phyloP scores from a whole-genome alignment of 208 protist genomes.

The Acanthamoeba castellanii region DNA sequence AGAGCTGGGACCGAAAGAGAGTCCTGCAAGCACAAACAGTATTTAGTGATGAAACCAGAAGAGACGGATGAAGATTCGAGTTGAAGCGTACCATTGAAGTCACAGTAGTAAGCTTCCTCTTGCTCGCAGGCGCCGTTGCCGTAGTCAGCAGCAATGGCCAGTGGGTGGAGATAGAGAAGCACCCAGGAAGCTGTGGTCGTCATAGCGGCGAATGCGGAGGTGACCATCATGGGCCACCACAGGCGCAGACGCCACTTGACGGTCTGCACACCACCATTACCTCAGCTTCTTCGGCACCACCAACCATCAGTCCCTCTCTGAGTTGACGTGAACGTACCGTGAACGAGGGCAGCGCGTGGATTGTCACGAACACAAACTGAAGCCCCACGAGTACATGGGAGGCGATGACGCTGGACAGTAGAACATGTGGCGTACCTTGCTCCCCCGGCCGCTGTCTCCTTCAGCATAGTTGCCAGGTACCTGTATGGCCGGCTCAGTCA shows the following conservation, averaged over 20 bases:
- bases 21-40: neutral
- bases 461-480: neutral
- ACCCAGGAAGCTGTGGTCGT: neutral
- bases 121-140: too few species aligned
- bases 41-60: neutral
- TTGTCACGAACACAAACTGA: neutral
- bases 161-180: neutral
- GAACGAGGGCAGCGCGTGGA: neutral
- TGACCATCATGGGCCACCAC: neutral
- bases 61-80: neutral
- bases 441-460: neutral
- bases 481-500: neutral
- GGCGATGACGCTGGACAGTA: neutral
- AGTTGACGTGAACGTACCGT: neutral
- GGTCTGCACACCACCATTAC: neutral
- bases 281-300: too few species aligned
- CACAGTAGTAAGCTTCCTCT: neutral
- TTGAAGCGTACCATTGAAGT: neutral
- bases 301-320: neutral
- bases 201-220: neutral
- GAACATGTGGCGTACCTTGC: neutral
- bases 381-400: neutral
- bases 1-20: neutral
- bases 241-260: neutral
- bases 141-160: neutral